Evolutionary conservation across 2,329 filamentous ascomycete genomes (phyloP).

Genomic region (Cryoendolithus antarcticus): DNA sequence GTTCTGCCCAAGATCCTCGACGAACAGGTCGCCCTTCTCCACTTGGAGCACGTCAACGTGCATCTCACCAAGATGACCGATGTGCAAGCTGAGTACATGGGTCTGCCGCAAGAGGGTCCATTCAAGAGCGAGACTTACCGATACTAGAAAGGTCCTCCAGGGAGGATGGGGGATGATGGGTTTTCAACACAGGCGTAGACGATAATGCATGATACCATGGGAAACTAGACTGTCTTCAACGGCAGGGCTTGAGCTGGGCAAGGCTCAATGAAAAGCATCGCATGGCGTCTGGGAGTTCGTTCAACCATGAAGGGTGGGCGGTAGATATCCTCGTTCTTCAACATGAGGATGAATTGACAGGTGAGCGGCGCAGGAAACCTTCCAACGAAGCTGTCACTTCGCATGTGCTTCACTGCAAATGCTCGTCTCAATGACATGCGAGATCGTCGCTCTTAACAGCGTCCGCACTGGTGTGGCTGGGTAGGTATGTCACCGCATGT

Average conservation of each 20-base stretch:
- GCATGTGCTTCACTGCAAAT: no score
- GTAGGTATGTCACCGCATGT: no score
- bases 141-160: slow-evolving; percentile 43
- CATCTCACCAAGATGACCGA: slow-evolving; percentile 78
- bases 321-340: no score
- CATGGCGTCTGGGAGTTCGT: slow-evolving; percentile 6
- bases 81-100: slow-evolving; percentile 90
- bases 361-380: no score
- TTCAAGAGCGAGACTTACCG: slow-evolving; percentile 91
- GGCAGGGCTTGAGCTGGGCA: slow-evolving; percentile 30
- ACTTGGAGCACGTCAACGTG: slow-evolving; percentile 85
- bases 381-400: no score
- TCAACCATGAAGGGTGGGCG: background rate
- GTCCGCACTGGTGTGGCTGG: no score
- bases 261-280: slow-evolving; percentile 5
- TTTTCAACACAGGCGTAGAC: slow-evolving; percentile 11
- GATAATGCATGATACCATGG: slow-evolving; percentile 40
- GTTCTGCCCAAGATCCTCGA: slow-evolving; percentile 98
- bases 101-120: slow-evolving; percentile 72
- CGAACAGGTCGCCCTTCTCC: slow-evolving; percentile 92
- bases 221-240: slow-evolving; percentile 48
- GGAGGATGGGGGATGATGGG: slow-evolving; percentile 3
- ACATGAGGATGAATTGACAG: no score
- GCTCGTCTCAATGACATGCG: no score
- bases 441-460: no score